Evolutionary conservation across 1,139 yeast species (phyloP).

Genomic region (Schwanniomyces etchellsii): DNA sequence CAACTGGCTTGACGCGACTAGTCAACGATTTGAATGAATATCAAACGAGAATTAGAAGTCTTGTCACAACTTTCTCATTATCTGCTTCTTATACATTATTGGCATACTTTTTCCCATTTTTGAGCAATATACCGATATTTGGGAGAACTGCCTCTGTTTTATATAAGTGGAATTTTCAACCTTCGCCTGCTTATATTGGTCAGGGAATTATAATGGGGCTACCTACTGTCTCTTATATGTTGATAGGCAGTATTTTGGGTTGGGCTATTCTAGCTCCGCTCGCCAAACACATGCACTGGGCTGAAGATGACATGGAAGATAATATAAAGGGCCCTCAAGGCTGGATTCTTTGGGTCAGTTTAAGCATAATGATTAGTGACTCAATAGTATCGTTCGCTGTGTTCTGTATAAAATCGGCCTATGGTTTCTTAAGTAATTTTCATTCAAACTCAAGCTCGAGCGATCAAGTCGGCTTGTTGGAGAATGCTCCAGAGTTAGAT

Average conservation of each 20-base stretch:
- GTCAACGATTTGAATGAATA: background rate
- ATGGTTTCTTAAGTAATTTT: background rate
- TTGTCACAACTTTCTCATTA: slow-evolving; percentile 49
- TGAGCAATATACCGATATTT: slow-evolving; percentile 69
- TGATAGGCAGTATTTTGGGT: slow-evolving; percentile 82
- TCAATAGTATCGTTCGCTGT: slow-evolving; percentile 77
- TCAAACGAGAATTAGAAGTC: background rate
- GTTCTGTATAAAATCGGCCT: slow-evolving; percentile 45
- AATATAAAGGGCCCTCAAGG: slow-evolving; percentile 96
- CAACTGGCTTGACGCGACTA: background rate
- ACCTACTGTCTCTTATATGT: slow-evolving; percentile 86
- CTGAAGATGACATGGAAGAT: slow-evolving; percentile 82
- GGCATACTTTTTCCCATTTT: slow-evolving; percentile 67
- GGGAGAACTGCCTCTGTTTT: slow-evolving; percentile 57
- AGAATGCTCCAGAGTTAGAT: background rate
- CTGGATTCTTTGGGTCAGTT: slow-evolving; percentile 93
- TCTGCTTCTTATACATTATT: slow-evolving; percentile 70
- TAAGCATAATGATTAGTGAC: slow-evolving; percentile 92
- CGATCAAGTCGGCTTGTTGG: background rate
- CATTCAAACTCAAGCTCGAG: background rate
- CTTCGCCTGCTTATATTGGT: slow-evolving; percentile 95
- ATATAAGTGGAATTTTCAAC: slow-evolving; percentile 88
- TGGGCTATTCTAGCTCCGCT: slow-evolving; percentile 89
- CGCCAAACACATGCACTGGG: slow-evolving; percentile 71
- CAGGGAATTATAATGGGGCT: slow-evolving; percentile 98